Conservation (phyloP, 192 early-diverging fungal species). For the Dispira simplex region DNA sequence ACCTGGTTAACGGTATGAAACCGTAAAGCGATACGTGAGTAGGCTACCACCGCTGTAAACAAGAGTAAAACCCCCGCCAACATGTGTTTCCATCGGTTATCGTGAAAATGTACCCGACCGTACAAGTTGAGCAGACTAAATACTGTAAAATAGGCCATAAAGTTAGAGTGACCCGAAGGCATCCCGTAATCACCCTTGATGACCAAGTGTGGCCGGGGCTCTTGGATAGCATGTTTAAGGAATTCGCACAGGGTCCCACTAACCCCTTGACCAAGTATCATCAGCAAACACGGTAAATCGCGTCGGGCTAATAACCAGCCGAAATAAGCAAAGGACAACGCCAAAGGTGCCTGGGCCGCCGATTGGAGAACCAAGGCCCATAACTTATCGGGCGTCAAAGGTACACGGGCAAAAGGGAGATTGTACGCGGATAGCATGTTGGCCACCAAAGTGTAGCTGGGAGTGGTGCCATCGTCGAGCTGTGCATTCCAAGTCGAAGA, state of each 20-base stretch:
- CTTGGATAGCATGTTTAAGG: conserved; percentile 39
- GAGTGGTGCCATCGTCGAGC: too few species aligned
- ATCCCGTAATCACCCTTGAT: conserved; percentile 66
- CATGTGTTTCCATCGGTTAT: conserved; percentile 22
- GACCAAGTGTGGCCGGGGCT: conserved; percentile 47
- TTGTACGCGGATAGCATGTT: too few species aligned
- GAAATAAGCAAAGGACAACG: conserved; percentile 48
- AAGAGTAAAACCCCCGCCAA: conserved; percentile 14
- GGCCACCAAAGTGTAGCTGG: too few species aligned
- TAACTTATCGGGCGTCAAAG: too few species aligned
- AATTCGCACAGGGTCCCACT: conserved; percentile 48
- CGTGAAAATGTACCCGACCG: conserved; percentile 12
- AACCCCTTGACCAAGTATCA: conserved; percentile 52
- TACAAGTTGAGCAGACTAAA: conserved; percentile 37
- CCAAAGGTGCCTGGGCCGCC: conserved; percentile 27
- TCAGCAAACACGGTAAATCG: conserved; percentile 35
- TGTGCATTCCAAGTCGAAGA: too few species aligned
- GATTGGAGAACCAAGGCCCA: too few species aligned
- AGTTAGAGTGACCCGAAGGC: conserved; percentile 72
- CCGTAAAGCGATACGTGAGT: conserved; percentile 41
- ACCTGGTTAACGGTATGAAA: conserved; percentile 67
- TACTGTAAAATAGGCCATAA: conserved; percentile 57
- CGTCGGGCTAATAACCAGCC: conserved; percentile 42
- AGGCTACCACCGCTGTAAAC: conserved; percentile 24
- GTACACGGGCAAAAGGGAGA: too few species aligned